Conservation (phyloP, 2,329 filamentous ascomycete species). For the Ascochyta clinopodiicola region DNA sequence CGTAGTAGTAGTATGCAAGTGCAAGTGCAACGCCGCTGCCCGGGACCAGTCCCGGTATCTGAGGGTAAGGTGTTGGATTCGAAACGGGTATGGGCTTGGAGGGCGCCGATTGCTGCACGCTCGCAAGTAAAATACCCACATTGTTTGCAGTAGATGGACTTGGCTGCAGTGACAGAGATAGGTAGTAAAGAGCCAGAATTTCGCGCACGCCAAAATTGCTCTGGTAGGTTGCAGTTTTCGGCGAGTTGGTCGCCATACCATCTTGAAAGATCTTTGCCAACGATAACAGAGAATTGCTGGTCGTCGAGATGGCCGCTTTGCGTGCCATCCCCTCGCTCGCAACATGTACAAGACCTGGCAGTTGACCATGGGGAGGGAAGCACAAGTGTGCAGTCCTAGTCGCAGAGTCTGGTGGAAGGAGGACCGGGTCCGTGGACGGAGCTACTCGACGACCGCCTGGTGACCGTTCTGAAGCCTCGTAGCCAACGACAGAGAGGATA, state of each 20-base stretch:
- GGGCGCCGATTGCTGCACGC: constrained; percentile 75
- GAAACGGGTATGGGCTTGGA: constrained; percentile 53
- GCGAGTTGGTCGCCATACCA: constrained; percentile 78
- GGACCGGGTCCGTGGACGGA: constrained; percentile 65
- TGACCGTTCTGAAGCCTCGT: constrained; percentile 46
- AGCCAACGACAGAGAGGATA: constrained; percentile 72
- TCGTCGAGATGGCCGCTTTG: constrained; percentile 86
- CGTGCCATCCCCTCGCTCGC: constrained; percentile 70
- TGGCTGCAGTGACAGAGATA: constrained; percentile 91
- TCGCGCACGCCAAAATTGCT: constrained; percentile 82
- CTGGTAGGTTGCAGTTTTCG: constrained; percentile 60
- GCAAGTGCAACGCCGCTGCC: constrained; percentile 89
- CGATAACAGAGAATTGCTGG: constrained; percentile 92
- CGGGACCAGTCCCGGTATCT: constrained; percentile 78
- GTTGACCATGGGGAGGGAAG: constrained; percentile 75
- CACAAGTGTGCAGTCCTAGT: constrained; percentile 82
- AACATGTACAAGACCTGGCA: constrained; percentile 80
- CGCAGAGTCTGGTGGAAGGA: constrained; percentile 84
- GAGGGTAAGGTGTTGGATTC: constrained; percentile 42
- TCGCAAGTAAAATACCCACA: constrained; percentile 93
- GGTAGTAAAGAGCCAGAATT: constrained; percentile 92
- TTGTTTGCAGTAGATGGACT: constrained; percentile 99
- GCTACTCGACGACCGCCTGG: constrained; percentile 36
- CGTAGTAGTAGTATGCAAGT: constrained; percentile 94
- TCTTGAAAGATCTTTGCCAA: constrained; percentile 98